Evolutionary conservation across 2,329 filamentous ascomycete species (phyloP), one percentile per base, ranked within the genome.

Genomic region (Metarhizium guizhouense): DNA sequence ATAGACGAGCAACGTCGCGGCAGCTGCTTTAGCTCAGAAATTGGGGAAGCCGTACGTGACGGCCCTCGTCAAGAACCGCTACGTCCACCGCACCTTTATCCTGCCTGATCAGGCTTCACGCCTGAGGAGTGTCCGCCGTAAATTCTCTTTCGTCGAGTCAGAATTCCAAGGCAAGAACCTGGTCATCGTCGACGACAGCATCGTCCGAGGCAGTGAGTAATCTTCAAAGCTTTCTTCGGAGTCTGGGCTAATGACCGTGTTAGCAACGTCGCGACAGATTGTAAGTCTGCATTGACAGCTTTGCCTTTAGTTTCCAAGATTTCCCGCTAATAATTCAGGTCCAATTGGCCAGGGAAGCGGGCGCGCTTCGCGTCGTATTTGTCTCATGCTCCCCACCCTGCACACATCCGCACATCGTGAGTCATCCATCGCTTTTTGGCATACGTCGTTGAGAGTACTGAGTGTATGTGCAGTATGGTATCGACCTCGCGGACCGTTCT

Each of bases 371-470:
- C 68, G 87, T 96, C 53, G 86, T 91, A 64, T 89, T 96, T 64
- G 87, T 86, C 53, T 89, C 84, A 52, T 95, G 90, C 70, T 83
- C 88, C 6, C 92, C 92, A 2, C 86, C 86, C 10, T 90, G 95
- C 69, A 90, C 83, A 13, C 83, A 95, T 67, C 87, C 90, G 2
- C 92, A 96, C 67, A 90, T 96, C 63, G 94, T 94, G 72, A 86
- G 72, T 68, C 11, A 8, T 20, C 2, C 10, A 16, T 51, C 8
- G 25, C 48, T 3, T 29, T 8, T 34, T 3, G 13, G 16, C 7
- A 25, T 30, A 48, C 16, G 4, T 20, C 11, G n/a, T 20, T 45
- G 11, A 16, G 5, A 48, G 13, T 29, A 51, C 52, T 54, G 43
- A 56, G 40, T 47, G 25, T 38, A 16, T 18, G 3, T 10, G 2